phyloP scores from a whole-genome alignment of 805 yeast species.

The Monosporozyma yasuniensis region DNA sequence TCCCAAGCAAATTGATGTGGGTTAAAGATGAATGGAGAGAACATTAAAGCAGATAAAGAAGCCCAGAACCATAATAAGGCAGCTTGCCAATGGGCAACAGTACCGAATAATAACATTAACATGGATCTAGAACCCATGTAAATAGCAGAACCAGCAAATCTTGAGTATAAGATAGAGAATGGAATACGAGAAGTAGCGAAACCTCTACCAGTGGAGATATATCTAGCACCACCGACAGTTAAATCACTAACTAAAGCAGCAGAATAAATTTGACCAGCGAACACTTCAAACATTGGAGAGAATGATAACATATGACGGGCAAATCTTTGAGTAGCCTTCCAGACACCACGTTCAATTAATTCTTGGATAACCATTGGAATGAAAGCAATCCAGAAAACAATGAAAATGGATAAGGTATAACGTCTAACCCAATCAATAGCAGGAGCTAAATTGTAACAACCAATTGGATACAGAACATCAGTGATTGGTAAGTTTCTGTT shows the following conservation, averaged over 20 bases:
- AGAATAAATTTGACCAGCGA: slow-evolving; percentile 72
- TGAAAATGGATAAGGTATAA: slow-evolving; percentile 70
- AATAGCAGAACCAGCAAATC: slow-evolving; percentile 76
- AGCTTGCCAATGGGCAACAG: slow-evolving; percentile 82
- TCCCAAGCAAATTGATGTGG: slow-evolving; percentile 97
- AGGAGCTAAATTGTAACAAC: slow-evolving; percentile 67
- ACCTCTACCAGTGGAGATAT: slow-evolving; percentile 80
- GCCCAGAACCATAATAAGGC: slow-evolving; percentile 97
- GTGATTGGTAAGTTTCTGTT: slow-evolving; percentile 58
- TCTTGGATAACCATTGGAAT: slow-evolving; percentile 74
- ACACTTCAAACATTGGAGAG: slow-evolving; percentile 77
- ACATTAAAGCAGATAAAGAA: slow-evolving; percentile 73
- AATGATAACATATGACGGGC: slow-evolving; percentile 58
- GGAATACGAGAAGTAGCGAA: slow-evolving; percentile 76
- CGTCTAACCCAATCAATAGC: slow-evolving; percentile 76
- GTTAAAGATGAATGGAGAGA: slow-evolving; percentile 91
- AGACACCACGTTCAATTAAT: slow-evolving; percentile 70
- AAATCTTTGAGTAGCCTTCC: slow-evolving; percentile 65
- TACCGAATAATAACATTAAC: slow-evolving; percentile 63
- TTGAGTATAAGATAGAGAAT: slow-evolving; percentile 61
- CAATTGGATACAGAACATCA: slow-evolving; percentile 55
- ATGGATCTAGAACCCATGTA: slow-evolving; percentile 76
- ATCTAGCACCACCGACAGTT: slow-evolving; percentile 79
- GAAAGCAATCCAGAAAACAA: slow-evolving; percentile 73
- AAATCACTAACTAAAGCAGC: slow-evolving; percentile 62